Evolutionary conservation across 2,329 filamentous ascomycete species (phyloP).

Genomic region (Exserohilum turcica): DNA sequence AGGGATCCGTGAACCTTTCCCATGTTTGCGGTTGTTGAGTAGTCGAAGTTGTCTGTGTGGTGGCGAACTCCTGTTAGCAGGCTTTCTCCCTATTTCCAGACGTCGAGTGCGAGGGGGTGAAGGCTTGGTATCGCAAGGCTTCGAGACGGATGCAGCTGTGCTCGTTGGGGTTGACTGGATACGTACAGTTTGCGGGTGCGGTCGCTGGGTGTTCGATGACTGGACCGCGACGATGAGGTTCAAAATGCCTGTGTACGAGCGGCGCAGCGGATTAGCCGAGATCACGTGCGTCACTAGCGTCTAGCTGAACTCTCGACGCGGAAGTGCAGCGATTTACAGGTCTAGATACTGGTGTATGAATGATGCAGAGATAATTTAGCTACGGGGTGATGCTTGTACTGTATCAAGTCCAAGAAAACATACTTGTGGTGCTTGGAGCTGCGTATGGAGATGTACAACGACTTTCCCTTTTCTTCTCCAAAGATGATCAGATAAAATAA

Average conservation of each 20-base stretch:
- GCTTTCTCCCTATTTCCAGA: conserved; percentile 10
- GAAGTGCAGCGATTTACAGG: not conserved
- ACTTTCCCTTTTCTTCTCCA: not conserved
- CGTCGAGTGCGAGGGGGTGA: not conserved
- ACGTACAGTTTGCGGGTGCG: conserved; percentile 45
- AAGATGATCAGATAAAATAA: conserved; percentile 17
- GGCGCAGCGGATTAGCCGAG: conserved; percentile 27
- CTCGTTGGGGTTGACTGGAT: conserved; percentile 17
- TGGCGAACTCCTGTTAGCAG: conserved; percentile 38
- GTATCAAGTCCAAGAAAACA: not conserved
- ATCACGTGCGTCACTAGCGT: conserved; percentile 24
- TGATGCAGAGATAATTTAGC: too few relatives aligned
- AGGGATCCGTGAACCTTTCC: conserved; percentile 94
- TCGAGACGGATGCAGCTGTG: conserved; percentile 1
- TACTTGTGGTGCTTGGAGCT: not conserved
- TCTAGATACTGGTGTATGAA: not conserved
- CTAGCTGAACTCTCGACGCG: not conserved
- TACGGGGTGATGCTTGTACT: too few relatives aligned
- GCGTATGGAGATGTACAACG: not conserved
- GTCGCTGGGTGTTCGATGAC: conserved; percentile 42
- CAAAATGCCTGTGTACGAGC: conserved; percentile 19
- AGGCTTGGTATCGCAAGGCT: conserved; percentile 12
- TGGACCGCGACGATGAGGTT: conserved; percentile 33
- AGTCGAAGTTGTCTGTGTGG: conserved; percentile 38
- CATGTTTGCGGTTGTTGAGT: conserved; percentile 66